Base-by-base conservation (phyloP, 106 monocot genomes). In the Posidonia australis region DNA sequence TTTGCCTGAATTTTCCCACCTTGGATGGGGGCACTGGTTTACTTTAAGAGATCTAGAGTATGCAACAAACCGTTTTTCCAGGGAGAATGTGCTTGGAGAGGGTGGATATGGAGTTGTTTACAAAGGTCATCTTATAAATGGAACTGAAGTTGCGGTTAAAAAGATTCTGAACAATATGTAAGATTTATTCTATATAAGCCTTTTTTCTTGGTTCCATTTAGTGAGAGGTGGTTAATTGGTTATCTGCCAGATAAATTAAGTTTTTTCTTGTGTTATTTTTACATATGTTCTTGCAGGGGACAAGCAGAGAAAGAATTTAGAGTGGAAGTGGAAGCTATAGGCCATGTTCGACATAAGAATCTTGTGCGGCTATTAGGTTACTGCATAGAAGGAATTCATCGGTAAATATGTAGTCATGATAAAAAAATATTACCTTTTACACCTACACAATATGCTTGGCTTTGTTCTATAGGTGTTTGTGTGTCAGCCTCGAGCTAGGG, bases 21-120 rank as follows among this genome's bases (percentile, higher is more conserved):
- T 93, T 66, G 93, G 86, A 16, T 93, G 93, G 93, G 93, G 93
- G 41, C 93, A 93, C 53, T 93, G 93, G 93, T 93, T 93, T 75
- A 93, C 93, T n/a, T 43, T 93, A 51, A 79, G 93, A 61, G 93
- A 93, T 58, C 58, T 93, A 65, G 93, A 93, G 51, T 48, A 77
- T 57, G 88, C 93, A 18, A 86, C 93, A 5, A 79, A 81, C 72
- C 83, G 75, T 13, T 93, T 93, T 67, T 81, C 93, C 48, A 93
- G 71, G 68, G 93, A 89, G 9, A 93, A 89, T 81, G 67, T 93
- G 55, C 65, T 93, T 25, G 93, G 93, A 47, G 93, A 93, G 65
- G 93, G 93, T 62, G 93, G 93, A 44, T 93, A 93, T 69, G 89
- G 93, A 5, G 74, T 93, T 77, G 93, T 93, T 61, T 93, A 89